phyloP scores from a whole-genome alignment of 1,284 basidiomycete genomes.

The Amylostereum areolatum region DNA sequence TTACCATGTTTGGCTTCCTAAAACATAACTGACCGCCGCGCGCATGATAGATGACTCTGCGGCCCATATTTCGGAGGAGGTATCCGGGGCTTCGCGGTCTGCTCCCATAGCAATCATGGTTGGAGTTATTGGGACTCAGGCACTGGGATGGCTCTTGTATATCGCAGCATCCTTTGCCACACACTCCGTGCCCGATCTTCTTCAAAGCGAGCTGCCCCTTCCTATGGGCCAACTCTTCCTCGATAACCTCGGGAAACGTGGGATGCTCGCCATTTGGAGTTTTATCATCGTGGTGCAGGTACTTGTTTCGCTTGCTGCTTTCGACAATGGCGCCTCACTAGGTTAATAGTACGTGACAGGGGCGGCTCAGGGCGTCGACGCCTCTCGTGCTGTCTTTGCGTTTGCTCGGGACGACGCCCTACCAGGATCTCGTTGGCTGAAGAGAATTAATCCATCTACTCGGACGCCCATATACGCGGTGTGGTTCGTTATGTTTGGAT shows the following conservation, averaged over 20 bases:
- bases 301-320: slow-evolving; percentile 5
- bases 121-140: slow-evolving; percentile 53
- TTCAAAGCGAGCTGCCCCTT: slow-evolving; percentile 46
- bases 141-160: slow-evolving; percentile 57
- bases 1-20: not conserved
- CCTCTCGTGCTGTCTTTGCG: slow-evolving; percentile 69
- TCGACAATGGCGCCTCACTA: not conserved
- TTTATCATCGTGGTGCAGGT: slow-evolving; percentile 68
- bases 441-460: slow-evolving; percentile 48
- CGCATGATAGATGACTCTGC: slow-evolving; percentile 58
- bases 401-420: slow-evolving; percentile 70
- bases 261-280: slow-evolving; percentile 68
- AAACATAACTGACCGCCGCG: not conserved
- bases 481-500: slow-evolving; percentile 60
- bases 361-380: slow-evolving; percentile 69
- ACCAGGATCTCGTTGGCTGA: slow-evolving; percentile 66
- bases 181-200: slow-evolving; percentile 45
- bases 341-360: slow-evolving; percentile 56
- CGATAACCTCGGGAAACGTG: slow-evolving; percentile 56
- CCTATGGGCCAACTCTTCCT: slow-evolving; percentile 71
- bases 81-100: slow-evolving; percentile 55
- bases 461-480: slow-evolving; percentile 70
- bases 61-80: slow-evolving; percentile 75
- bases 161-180: slow-evolving; percentile 65
- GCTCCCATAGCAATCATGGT: slow-evolving; percentile 75